Conservation (phyloP, 192 early-diverging fungal genomes). For the Thoreauomyces humboldtii region DNA sequence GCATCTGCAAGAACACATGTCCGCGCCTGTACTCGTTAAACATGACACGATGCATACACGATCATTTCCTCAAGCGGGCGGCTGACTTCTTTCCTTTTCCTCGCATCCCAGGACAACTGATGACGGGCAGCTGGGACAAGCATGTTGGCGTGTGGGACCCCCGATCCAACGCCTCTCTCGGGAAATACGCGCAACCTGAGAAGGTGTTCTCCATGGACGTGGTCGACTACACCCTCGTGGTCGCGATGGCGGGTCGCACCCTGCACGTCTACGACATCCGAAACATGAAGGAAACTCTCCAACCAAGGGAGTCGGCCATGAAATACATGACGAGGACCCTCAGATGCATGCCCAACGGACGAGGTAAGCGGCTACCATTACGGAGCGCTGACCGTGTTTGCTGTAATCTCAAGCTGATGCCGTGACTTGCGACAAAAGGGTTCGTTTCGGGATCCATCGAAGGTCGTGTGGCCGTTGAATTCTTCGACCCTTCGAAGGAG, state of each 20-base stretch:
- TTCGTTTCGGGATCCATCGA: conserved; percentile 92
- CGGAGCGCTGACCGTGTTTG: neutral
- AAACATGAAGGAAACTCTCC: conserved; percentile 70
- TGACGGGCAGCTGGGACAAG: conserved; percentile 93
- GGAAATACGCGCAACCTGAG: conserved; percentile 57
- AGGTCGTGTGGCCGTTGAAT: conserved; percentile 92
- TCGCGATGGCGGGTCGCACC: conserved; percentile 77
- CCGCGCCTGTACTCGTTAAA: no score
- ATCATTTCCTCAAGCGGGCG: no score
- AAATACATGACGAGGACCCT: conserved; percentile 89
- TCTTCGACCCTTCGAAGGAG: conserved; percentile 70
- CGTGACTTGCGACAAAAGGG: conserved; percentile 55
- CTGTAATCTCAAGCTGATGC: neutral
- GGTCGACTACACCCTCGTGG: conserved; percentile 63
- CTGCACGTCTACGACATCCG: conserved; percentile 84
- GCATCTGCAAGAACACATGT: no score
- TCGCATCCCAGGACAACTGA: conserved; percentile 58
- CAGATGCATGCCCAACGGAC: conserved; percentile 79
- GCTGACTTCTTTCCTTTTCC: no score
- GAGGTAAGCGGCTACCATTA: conserved; percentile 42
- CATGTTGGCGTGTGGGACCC: conserved; percentile 77
- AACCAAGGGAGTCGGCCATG: conserved; percentile 72
- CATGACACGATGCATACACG: no score
- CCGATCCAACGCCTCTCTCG: conserved; percentile 42
- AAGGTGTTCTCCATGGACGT: conserved; percentile 87